Conservation (phyloP, 2,329 filamentous ascomycete species). For the Alternaria gaisen region DNA sequence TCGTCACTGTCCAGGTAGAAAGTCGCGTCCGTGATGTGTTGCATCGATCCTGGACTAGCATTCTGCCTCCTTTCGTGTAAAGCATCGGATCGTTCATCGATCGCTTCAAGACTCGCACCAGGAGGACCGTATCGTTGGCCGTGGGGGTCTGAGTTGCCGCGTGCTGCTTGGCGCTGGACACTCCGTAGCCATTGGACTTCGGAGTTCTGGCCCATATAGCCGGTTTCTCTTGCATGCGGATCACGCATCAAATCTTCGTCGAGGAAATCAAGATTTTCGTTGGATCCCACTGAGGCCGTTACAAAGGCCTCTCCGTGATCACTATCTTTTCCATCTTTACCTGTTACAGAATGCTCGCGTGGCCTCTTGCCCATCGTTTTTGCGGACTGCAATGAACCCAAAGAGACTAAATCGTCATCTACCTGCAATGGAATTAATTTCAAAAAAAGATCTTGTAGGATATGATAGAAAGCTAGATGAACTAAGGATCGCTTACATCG, state of each 20-base stretch:
- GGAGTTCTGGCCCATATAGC: constrained; percentile 47
- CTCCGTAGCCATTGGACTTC: constrained; percentile 47
- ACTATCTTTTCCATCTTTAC: not conserved
- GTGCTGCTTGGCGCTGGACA: constrained; percentile 34
- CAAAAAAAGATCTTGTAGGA: too few relatives aligned
- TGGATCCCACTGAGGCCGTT: constrained; percentile 37
- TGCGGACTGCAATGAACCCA: constrained; percentile 1
- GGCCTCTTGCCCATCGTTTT: constrained; percentile 27
- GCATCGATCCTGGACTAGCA: constrained; percentile 16
- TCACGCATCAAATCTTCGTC: constrained; percentile 43
- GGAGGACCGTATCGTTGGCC: constrained; percentile 31
- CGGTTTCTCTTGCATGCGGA: constrained; percentile 41
- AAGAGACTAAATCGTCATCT: constrained; percentile 28
- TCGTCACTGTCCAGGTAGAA: constrained; percentile 50
- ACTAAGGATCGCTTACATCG: constrained; percentile 17
- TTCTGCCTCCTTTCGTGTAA: constrained; percentile 28
- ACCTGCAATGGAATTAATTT: constrained; percentile 21
- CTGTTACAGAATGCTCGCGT: constrained; percentile 4
- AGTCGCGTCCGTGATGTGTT: constrained; percentile 35
- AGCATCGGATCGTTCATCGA: constrained; percentile 25
- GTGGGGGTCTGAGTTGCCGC: constrained; percentile 13
- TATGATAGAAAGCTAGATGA: too few relatives aligned
- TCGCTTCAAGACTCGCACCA: constrained; percentile 20
- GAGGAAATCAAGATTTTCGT: constrained; percentile 40
- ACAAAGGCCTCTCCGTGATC: constrained; percentile 31